Base-by-base conservation (phyloP, 208 protist genomes). In the Acanthamoeba healyi region DNA sequence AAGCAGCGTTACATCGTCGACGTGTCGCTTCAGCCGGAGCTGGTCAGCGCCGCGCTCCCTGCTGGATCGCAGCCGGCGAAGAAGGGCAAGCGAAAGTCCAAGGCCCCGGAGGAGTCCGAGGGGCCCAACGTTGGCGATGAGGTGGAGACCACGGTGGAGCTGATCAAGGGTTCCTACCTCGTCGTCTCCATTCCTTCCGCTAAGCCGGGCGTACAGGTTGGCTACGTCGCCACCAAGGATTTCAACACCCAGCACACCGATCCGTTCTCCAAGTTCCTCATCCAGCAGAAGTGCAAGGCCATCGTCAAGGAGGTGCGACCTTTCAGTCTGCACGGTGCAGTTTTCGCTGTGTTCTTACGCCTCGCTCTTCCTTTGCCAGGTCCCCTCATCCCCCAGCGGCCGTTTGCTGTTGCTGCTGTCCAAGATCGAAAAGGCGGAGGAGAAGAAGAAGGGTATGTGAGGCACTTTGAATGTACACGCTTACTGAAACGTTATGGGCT, bases 81-180 rank as follows among this genome's bases (percentile, higher is more conserved):
- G 87, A 70, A 74, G 54, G 58, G n/a, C n/a, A 92, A 72, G 86
- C 29, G 40, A 9, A 92, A 92, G 87, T 40, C 24, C 40, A 70
- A 86, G 61, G 61, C n/a, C 61, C 12, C 74, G 4, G 29, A 72
- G 32, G 51, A 94, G 56, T n/a, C 84, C 9, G 86, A 49, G 36
- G 86, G n/a, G 2, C 29, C 51, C 38, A 70, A 92, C 58, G 86
- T 54, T 15, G 24, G 17, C 24, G 65, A 92, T 54, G n/a, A 46
- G 12, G 42, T 92, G 86, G 65, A 92, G 86, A 74, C 42, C 49
- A 79, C 22, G 15, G 89, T 94, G 34, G 89, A 94, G 89, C 72
- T 94, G 42, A 67, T 94, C 32, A 94, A 94, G 49, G 89, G 89
- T 26, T 46, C 44, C 46, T 94, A 94, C 72, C 42, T 94, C 24